Conservation (phyloP, 495 filamentous ascomycete genomes). For the Recurvomyces mirabilis region DNA sequence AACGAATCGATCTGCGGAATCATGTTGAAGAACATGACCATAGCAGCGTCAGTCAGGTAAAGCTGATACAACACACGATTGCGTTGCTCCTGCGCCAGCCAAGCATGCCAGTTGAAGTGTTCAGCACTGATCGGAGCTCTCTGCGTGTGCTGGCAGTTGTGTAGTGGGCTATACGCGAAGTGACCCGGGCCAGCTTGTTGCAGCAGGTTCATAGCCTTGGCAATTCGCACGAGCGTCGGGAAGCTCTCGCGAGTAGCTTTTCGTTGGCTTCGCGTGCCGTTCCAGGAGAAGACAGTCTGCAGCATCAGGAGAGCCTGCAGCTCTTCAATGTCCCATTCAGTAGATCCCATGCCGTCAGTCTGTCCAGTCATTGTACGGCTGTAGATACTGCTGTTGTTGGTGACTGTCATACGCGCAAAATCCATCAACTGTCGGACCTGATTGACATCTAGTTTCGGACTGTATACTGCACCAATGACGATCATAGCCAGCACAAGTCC, state of each 20-base stretch:
- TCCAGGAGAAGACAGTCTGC: slow-evolving; percentile 49
- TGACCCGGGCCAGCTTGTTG: slow-evolving; percentile 29
- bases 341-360: slow-evolving; percentile 20
- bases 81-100: slow-evolving; percentile 59
- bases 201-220: slow-evolving; percentile 40
- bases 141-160: slow-evolving; percentile 21
- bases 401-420: slow-evolving; percentile 34
- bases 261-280: slow-evolving; percentile 48
- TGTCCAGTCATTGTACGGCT: slow-evolving; percentile 27
- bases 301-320: slow-evolving; percentile 48
- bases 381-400: slow-evolving; percentile 31
- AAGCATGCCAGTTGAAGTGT: slow-evolving; percentile 46
- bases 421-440: slow-evolving; percentile 52
- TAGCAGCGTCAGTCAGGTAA: slow-evolving; percentile 45
- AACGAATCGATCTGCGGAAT: slow-evolving; percentile 43
- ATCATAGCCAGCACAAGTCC: slow-evolving; percentile 52
- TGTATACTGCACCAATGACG: slow-evolving; percentile 57
- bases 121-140: slow-evolving; percentile 27
- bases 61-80: slow-evolving; percentile 50
- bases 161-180: slow-evolving; percentile 31
- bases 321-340: slow-evolving; percentile 42
- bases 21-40: slow-evolving; percentile 55
- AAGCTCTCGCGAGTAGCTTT: slow-evolving; percentile 43
- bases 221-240: slow-evolving; percentile 40
- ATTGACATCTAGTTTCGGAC: slow-evolving; percentile 38